Conservation (phyloP, 2,329 filamentous ascomycete species). For the Gaeumannomyces tritici region DNA sequence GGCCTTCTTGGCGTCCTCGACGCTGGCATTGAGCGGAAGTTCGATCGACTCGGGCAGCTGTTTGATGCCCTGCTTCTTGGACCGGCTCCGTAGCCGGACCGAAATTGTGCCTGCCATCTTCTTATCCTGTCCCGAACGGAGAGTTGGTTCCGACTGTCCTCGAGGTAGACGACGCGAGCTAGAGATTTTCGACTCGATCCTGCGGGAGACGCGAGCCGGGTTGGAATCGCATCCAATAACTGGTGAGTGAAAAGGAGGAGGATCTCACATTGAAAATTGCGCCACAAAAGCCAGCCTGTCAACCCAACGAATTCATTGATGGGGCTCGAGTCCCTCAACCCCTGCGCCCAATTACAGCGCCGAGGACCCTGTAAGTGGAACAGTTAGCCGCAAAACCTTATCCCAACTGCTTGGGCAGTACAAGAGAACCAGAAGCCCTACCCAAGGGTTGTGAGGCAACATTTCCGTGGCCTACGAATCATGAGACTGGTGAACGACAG, state of each 20-base stretch:
- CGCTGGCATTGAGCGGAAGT: conserved; percentile 38
- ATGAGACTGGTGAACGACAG: too few species aligned
- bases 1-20: conserved; percentile 49
- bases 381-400: neutral
- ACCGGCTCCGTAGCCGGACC: conserved; percentile 27
- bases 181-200: neutral
- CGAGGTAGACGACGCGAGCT: too few species aligned
- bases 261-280: neutral
- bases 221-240: neutral
- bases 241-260: neutral
- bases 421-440: neutral
- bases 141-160: neutral
- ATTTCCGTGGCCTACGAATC: too few species aligned
- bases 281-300: neutral
- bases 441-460: too few species aligned
- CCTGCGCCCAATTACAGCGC: neutral
- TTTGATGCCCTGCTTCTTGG: conserved; percentile 41
- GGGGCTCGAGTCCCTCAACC: neutral
- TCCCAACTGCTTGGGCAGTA: neutral
- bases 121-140: neutral
- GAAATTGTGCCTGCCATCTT: neutral
- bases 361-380: neutral
- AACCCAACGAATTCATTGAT: neutral
- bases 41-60: conserved; percentile 43
- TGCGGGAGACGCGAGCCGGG: neutral